A percentile compares a stretch with the other conserved stretches of the same genome.
Evolutionary conservation across 106 monocot genomes (phyloP).

Genomic region (Dendrobium huoshanense): DNA sequence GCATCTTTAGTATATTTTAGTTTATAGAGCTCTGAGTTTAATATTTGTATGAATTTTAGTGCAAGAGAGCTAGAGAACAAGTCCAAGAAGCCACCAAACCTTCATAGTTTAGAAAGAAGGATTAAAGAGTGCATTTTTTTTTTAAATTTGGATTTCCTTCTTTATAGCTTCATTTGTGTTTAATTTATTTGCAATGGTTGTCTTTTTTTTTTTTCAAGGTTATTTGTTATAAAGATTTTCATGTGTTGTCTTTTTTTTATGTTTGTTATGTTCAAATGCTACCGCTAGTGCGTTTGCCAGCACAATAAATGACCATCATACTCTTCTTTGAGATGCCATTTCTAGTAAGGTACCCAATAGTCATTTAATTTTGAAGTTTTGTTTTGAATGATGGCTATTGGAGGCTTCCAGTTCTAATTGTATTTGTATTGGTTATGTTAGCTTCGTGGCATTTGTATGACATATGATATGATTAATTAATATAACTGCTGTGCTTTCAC

Average conservation of each 20-base stretch:
- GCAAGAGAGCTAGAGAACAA: constrained; percentile 90
- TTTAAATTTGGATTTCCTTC: too few species aligned
- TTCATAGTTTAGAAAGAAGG: constrained; percentile 52
- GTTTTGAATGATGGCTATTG: not conserved
- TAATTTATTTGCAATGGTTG: too few species aligned
- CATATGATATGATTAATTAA: constrained; percentile 95
- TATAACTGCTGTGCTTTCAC: constrained; percentile 80
- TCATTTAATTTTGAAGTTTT: not conserved
- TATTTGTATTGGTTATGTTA: constrained; percentile 15
- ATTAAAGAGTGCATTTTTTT: constrained; percentile 68
- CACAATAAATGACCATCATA: constrained; percentile 77
- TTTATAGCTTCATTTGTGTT: too few species aligned
- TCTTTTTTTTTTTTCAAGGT: too few species aligned
- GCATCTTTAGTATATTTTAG: not conserved
- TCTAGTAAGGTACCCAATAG: constrained; percentile 60
- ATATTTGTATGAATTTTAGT: not conserved
- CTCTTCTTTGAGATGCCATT: constrained; percentile 86
- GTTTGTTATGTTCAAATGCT: constrained; percentile 37
- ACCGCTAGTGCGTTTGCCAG: constrained; percentile 71
- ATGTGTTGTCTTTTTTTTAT: not conserved
- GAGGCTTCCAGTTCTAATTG: constrained; percentile 7
- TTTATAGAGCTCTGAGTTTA: not conserved
- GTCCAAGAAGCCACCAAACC: constrained; percentile 57
- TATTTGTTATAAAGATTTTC: not conserved
- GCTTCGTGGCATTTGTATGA: constrained; percentile 89